A percentile compares a stretch with the other conserved stretches of the same genome.
Evolutionary conservation across 352 stramenopile species (phyloP).

Genomic region (Globisporangium nagaii): DNA sequence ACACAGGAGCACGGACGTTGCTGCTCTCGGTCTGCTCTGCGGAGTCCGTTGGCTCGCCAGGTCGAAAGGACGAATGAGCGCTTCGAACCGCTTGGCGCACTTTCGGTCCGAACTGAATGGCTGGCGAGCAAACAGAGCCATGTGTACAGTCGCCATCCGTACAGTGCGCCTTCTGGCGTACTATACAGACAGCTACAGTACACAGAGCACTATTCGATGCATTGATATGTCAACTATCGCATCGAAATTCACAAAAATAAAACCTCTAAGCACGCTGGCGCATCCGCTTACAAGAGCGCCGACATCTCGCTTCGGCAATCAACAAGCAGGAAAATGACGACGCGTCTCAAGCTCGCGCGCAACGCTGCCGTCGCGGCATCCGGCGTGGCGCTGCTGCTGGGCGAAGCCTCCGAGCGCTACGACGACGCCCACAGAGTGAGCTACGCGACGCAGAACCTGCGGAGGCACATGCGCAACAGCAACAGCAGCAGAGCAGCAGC

Average conservation of each 20-base stretch:
- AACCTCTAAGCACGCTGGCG: too few relatives aligned
- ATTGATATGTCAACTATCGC: too few relatives aligned
- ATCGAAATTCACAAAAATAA: too few relatives aligned
- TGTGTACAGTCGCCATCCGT: too few relatives aligned
- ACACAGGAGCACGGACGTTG: not conserved
- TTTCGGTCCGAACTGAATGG: not conserved
- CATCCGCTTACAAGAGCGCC: constrained; percentile 3
- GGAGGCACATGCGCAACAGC: not conserved
- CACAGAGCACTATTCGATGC: constrained; percentile 4
- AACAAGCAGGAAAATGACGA: constrained; percentile 1
- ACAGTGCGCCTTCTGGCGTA: too few relatives aligned
- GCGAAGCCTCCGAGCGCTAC: constrained; percentile 39
- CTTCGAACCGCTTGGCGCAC: not conserved
- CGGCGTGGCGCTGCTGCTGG: constrained; percentile 17
- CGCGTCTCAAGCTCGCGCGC: constrained; percentile 14
- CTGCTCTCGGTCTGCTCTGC: too few relatives aligned
- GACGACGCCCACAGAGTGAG: constrained; percentile 22
- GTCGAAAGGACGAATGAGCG: not conserved
- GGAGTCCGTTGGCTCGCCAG: too few relatives aligned
- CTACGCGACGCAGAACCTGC: constrained; percentile 40
- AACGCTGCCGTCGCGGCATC: constrained; percentile 14
- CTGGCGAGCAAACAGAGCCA: too few relatives aligned
- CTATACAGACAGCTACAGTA: not conserved
- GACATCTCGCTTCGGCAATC: constrained; percentile 1
- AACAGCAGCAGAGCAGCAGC: not conserved